Base-by-base conservation (phyloP, 352 stramenopile species). In the Phytophthora tentaculata region DNA sequence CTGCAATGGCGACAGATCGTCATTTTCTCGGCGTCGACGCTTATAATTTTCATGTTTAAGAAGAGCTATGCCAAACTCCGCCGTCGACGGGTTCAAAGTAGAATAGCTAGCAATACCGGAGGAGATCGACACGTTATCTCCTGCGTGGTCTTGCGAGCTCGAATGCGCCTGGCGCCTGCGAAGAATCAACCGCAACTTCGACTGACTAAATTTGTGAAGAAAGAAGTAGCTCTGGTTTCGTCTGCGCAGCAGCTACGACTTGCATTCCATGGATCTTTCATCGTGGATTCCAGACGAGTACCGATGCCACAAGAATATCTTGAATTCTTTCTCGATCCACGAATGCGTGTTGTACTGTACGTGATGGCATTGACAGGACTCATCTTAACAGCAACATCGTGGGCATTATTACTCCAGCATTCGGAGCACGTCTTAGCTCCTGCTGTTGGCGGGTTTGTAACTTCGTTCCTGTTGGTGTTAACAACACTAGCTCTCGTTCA, bases 41-140 rank as follows among this genome's bases (percentile, higher is more conserved):
- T 79, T 16, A 53, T 67, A 14, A 52, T 75, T 23, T 79, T 79
- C 49, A 68, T 79, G 51, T 20, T 60, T 23, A 69, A 64, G 24
- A 74, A 73, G 20, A 53, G 44, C 2, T 67, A 65, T 20, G 26
- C 29, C 17, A 52, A 50, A 50, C 23, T 53, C 24, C 52, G 13
- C 17, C 62, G 37, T 17, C 50, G 23, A 23, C 37, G 37, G 37
- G 22, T 56, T 37, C 61, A 13, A 17, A 69, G 43, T 7, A 39
- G 32, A 39, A 39, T 39, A 39, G 32, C 32, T 16, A 41, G 19
- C 24, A 56, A 39, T n/a, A 8, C 44, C n/a, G 37, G 32, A 45
- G 61, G 45, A 23, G 60, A 47, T 12, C 63, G 28, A 7, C 50
- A 77, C 32, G 43, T 52, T 5, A 72, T 80, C 20, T 70, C 56